These are phyloP conservation scores for Pyrenophora tritici-repentis DNA, from an alignment of 2,329 filamentous ascomycete species.

Conservation along the genomic window DNA sequence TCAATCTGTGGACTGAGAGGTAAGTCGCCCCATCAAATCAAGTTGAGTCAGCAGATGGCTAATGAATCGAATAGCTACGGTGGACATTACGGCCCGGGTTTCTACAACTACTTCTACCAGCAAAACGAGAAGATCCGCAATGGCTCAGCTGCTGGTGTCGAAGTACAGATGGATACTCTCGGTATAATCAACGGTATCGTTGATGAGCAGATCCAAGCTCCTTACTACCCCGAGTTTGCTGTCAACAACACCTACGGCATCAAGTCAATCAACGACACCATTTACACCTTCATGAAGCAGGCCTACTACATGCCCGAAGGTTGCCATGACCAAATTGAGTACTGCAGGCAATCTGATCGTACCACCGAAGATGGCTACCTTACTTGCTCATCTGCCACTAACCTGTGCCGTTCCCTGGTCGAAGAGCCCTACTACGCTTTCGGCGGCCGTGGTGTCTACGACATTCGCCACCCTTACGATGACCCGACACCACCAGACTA, in stretches of 20 bases:
- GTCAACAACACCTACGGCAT: conserved; percentile 62
- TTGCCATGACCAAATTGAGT: conserved; percentile 57
- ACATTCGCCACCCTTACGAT: conserved; percentile 56
- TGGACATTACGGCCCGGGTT: conserved; percentile 59
- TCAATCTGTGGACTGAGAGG: conserved; percentile 56
- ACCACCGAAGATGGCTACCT: conserved; percentile 34
- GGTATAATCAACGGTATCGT: conserved; percentile 62
- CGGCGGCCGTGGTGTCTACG: conserved; percentile 58
- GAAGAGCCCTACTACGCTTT: conserved; percentile 51
- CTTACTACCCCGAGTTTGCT: conserved; percentile 56
- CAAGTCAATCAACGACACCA: conserved; percentile 53
- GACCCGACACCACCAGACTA: conserved; percentile 60
- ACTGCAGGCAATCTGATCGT: conserved; percentile 49
- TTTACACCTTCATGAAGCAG: conserved; percentile 52
- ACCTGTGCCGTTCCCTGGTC: conserved; percentile 52
- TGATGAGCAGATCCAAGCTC: conserved; percentile 55
- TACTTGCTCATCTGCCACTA: conserved; percentile 45
- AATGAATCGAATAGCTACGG: conserved; percentile 28
- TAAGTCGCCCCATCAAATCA: conserved; percentile 1
- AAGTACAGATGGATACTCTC: conserved; percentile 59
- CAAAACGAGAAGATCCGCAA: conserved; percentile 59
- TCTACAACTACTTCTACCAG: conserved; percentile 62
- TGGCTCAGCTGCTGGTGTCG: conserved; percentile 53
- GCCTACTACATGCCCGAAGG: conserved; percentile 55
- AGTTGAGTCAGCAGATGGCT: not conserved